Base-by-base conservation (phyloP, 371 early-diverging fungal genomes). In the Apophysomyces trapeziformis region DNA sequence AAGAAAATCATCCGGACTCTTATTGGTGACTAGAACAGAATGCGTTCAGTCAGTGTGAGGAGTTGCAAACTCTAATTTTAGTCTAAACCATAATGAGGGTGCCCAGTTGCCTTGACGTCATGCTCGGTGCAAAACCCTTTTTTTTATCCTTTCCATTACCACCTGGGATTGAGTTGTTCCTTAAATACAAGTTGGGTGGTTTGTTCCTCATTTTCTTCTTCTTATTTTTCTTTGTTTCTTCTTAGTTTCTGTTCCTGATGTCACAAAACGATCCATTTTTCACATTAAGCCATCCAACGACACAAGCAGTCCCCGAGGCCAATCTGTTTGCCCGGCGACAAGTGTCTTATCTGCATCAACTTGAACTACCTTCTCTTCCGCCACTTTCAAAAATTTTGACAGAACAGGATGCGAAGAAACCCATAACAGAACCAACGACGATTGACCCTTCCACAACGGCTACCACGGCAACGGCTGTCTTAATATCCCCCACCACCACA, bases 211-310 rank as follows among this genome's bases (percentile, higher is more conserved):
- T 16, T 38, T 21, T 50, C 39, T 63, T 38, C 5, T 18, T 63
- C 63, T 63, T 58, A 16, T 38, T 47, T 60, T 57, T 64, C n/a
- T 57, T 60, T 54, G 32, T 45, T 61, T 35, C 21, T 26, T 47
- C 50, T 47, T 14, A 47, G 41, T 21, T 8, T 35, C 46, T 46
- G 11, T 36, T 13, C 35, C 59, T 41, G 26, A 60, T 50, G 54
- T 50, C 60, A 60, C 60, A 60, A 41, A 60, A 60, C 60, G 18
- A 60, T 39, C 7, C 60, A 12, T 60, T n/a, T 50, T 50, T 50
- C 21, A 50, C 54, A n/a, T 50, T 50, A 50, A 50, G 21, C 21
- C 54, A 50, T 50, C 54, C 54, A 9, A 21, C 54, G 2, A 21
- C 54, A 50, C 54, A 50, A 50, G 54, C 54, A 50, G 54, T 50